These are phyloP conservation scores for Aspergillus texensis DNA, from an alignment of 2,329 filamentous ascomycete genomes.

Conservation along the genomic window DNA sequence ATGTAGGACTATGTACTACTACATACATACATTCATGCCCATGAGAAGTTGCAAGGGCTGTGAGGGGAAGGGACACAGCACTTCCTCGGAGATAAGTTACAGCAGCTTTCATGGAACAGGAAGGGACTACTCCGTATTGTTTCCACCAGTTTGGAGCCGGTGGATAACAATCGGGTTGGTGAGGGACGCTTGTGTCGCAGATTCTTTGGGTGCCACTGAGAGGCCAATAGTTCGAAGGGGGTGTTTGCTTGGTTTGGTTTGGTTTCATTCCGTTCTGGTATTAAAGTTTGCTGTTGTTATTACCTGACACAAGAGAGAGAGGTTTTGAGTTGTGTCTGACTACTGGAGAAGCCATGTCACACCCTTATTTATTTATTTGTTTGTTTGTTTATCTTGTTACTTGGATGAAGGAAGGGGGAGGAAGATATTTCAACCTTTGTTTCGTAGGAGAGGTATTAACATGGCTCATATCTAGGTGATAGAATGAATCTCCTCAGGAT, in stretches of 20 bases:
- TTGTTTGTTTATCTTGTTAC: neutral
- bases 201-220: constrained; percentile 11
- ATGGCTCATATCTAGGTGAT: neutral
- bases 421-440: neutral
- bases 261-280: constrained; percentile 2
- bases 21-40: neutral
- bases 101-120: constrained; percentile 16
- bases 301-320: neutral
- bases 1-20: neutral
- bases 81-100: neutral
- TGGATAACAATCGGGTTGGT: constrained; percentile 14
- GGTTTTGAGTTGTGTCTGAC: neutral
- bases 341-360: neutral
- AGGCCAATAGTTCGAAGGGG: constrained; percentile 7
- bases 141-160: constrained; percentile 23
- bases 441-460: neutral
- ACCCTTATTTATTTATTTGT: neutral
- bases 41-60: neutral
- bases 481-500: neutral
- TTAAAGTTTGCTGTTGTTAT: neutral
- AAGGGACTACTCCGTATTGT: constrained; percentile 18
- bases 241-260: constrained; percentile 4
- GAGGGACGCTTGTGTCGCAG: constrained; percentile 21
- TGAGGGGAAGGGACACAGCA: neutral
- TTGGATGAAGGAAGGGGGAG: neutral